These are phyloP conservation scores for Arabidopsis hybrid DNA, from an alignment of 441 rosid genomes.

Conservation along the genomic window DNA sequence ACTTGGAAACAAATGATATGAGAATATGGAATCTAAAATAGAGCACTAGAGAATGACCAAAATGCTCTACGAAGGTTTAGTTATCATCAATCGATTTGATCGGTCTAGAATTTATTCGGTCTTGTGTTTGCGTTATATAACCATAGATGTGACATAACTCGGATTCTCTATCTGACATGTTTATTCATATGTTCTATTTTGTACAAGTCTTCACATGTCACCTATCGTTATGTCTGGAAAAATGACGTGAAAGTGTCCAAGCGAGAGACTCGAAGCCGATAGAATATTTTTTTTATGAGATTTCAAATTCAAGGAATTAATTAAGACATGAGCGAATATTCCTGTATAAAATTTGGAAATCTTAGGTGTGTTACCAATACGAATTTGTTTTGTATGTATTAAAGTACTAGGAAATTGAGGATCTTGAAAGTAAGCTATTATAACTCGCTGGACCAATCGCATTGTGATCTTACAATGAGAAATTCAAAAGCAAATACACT, in stretches of 20 bases:
- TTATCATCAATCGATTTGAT: conserved; percentile 13
- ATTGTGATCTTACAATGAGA: conserved; percentile 29
- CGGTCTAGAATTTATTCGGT: conserved; percentile 9
- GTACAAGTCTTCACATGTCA: conserved; percentile 5
- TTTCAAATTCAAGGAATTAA: not conserved
- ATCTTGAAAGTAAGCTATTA: conserved; percentile 1
- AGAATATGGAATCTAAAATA: not conserved
- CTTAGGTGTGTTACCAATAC: too few relatives aligned
- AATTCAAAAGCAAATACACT: conserved; percentile 8
- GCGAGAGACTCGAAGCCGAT: conserved; percentile 12
- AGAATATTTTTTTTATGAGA: not conserved
- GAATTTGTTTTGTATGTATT: not conserved
- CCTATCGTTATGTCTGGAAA: not conserved
- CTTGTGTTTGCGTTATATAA: conserved; percentile 9
- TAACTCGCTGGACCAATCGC: conserved; percentile 5
- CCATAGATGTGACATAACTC: conserved; percentile 21
- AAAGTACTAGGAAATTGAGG: not conserved
- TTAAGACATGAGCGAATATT: too few relatives aligned
- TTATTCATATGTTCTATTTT: not conserved
- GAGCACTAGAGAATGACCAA: not conserved
- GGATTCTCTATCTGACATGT: conserved; percentile 15
- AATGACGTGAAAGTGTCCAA: not conserved
- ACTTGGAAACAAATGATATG: not conserved
- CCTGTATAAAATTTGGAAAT: too few relatives aligned
- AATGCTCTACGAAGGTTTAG: conserved; percentile 2